Evolutionary conservation across 2,329 filamentous ascomycete genomes (phyloP).

Genomic region (Hymenoscyphus linearis): DNA sequence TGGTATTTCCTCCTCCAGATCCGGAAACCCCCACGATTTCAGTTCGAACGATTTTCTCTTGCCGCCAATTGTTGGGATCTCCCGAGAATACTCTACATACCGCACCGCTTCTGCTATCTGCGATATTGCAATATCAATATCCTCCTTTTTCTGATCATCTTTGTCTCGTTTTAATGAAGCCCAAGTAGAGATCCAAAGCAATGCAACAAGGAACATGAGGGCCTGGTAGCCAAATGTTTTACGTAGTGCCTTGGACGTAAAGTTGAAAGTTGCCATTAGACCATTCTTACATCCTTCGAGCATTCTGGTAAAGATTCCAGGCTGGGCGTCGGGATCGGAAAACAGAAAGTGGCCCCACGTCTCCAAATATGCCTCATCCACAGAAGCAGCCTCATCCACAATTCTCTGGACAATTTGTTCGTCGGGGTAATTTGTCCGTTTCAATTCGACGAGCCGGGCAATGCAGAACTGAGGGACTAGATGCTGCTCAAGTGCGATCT

Average conservation of each 20-base stretch:
- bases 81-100: no score
- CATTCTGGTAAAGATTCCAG: neutral
- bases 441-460: neutral
- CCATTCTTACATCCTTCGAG: neutral
- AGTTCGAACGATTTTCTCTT: neutral
- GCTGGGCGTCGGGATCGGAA: neutral
- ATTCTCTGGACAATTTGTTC: neutral
- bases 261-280: no score
- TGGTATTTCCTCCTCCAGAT: neutral
- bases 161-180: no score
- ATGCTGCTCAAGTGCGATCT: neutral
- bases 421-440: neutral
- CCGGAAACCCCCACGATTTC: neutral
- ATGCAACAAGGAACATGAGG: no score
- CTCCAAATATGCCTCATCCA: neutral
- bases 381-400: neutral
- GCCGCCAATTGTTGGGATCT: no score
- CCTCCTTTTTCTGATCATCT: no score
- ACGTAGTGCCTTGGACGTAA: no score
- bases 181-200: no score
- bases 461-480: neutral
- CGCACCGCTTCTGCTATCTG: no score
- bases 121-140: no score
- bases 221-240: no score
- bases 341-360: neutral